A percentile compares a stretch with the other conserved stretches of the same genome.
Evolutionary conservation across 257 asterid genomes (phyloP).

Genomic region (Petunia axillaris): DNA sequence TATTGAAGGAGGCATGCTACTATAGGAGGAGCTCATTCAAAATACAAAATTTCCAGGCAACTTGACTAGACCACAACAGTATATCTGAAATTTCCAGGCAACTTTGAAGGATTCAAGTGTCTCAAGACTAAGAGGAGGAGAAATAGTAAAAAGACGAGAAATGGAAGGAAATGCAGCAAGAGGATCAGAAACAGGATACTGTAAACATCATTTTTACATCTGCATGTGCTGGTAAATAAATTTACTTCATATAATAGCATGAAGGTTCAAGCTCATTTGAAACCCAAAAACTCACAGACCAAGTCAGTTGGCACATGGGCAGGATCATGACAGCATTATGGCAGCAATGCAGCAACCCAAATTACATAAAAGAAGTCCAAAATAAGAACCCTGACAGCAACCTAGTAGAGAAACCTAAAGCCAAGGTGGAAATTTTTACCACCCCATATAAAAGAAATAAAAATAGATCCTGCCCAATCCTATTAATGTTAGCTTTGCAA

Average conservation of each 20-base stretch:
- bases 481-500: neutral
- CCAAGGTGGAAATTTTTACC: neutral
- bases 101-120: too few species aligned
- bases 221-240: conserved; percentile 5
- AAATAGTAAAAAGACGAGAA: neutral
- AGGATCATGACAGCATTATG: neutral
- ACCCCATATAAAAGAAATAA: neutral
- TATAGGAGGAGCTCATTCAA: neutral
- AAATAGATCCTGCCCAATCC: neutral
- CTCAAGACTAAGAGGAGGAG: neutral
- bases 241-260: neutral
- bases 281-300: neutral
- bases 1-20: neutral
- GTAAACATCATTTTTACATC: neutral
- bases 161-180: neutral
- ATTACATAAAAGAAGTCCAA: neutral
- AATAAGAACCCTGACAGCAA: conserved; percentile 15
- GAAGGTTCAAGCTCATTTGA: neutral
- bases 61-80: conserved; percentile 12
- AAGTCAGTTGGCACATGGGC: neutral
- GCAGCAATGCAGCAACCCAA: neutral
- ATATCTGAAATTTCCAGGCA: neutral
- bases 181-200: neutral
- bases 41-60: conserved; percentile 15
- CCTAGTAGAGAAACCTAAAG: neutral